A percentile compares a stretch with the other conserved stretches of the same genome.
Conservation (phyloP, 768 basidiomycete genomes). For the Boletus rubescentipes region DNA sequence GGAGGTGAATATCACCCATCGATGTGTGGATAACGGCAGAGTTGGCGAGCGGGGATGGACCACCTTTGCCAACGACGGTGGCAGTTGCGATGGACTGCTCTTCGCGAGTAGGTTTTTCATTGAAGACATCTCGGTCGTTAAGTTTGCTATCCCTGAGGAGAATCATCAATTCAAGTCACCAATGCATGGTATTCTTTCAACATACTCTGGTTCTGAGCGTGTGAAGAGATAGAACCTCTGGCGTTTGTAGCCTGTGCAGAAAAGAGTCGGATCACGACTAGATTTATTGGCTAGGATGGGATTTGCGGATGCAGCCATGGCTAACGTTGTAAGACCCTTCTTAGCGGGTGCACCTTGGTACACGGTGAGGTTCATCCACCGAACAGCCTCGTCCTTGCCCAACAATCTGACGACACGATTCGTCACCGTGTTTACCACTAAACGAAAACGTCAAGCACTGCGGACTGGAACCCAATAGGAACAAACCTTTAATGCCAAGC, state of each 20-base stretch:
- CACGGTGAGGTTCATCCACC: constrained; percentile 83
- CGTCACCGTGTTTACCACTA: constrained; percentile 92
- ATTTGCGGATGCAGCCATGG: constrained; percentile 95
- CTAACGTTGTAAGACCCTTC: constrained; percentile 79
- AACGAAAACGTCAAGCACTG: background rate
- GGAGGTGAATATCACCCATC: constrained; percentile 88
- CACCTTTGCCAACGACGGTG: constrained; percentile 44
- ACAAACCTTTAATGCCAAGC: constrained; percentile 89
- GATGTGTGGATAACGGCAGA: constrained; percentile 93
- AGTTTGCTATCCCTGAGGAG: constrained; percentile 72
- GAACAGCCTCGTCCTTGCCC: constrained; percentile 91
- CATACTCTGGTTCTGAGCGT: constrained; percentile 85
- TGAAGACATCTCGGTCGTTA: constrained; percentile 95
- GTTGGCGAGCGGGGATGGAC: constrained; percentile 72
- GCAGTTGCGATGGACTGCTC: constrained; percentile 85
- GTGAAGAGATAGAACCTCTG: constrained; percentile 95
- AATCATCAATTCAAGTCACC: background rate
- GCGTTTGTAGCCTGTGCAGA: constrained; percentile 92
- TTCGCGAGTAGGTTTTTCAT: constrained; percentile 94
- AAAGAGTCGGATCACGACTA: constrained; percentile 84
- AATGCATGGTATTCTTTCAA: constrained; percentile 12
- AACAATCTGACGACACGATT: constrained; percentile 87
- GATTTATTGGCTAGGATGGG: constrained; percentile 88
- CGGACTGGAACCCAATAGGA: background rate
- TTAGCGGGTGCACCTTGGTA: constrained; percentile 96